Base-by-base conservation (phyloP, 495 filamentous ascomycete genomes). In the Hyaloscypha bicolor region DNA sequence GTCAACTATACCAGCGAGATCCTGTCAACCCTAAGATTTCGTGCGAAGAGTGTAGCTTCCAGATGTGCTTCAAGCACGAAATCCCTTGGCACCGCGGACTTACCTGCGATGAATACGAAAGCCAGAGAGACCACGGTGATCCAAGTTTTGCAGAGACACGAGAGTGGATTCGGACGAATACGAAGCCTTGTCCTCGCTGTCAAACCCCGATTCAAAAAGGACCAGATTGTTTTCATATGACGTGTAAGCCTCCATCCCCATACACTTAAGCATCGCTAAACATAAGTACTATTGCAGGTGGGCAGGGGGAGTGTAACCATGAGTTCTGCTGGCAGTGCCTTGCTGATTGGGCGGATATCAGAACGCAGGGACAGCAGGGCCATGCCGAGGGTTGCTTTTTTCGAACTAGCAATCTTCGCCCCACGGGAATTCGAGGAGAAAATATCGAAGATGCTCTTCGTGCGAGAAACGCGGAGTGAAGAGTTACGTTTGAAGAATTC, bases 171-270 rank as follows among this genome's bases (percentile, higher is more conserved):
- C 48, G 25, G 42, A 63, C 37, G 16, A 48, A 63, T 52, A 63
- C 60, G n/a, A 63, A 63, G 31, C 33, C 33, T 5, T 63, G 60
- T n/a, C 60, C 60, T 5, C 21, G 39, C 39, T 63, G 60, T 51
- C 37, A 52, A 52, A 42, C 31, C 4, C 21, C 21, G 9, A 63
- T 63, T 31, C 60, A 63, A 22, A 63, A 63, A 31, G 60, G 60
- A 25, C 37, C 48, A 30, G 33, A n/a, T 53, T 63, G 60, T 45
- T 63, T 63, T 31, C 60, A 63, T 52, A 63, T 63, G 60, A 63
- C 60, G 6, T 63, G 60, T 63, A 63, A 52, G 60, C 52, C 52
- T 51, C 39, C 6, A 16, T 14, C n/a, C n/a, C n/a, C n/a, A n/a
- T n/a, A n/a, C n/a, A n/a, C n/a, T n/a, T n/a, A n/a, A n/a, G n/a